Conservation (phyloP, 2,329 filamentous ascomycete genomes). For the Didymella pomorum region DNA sequence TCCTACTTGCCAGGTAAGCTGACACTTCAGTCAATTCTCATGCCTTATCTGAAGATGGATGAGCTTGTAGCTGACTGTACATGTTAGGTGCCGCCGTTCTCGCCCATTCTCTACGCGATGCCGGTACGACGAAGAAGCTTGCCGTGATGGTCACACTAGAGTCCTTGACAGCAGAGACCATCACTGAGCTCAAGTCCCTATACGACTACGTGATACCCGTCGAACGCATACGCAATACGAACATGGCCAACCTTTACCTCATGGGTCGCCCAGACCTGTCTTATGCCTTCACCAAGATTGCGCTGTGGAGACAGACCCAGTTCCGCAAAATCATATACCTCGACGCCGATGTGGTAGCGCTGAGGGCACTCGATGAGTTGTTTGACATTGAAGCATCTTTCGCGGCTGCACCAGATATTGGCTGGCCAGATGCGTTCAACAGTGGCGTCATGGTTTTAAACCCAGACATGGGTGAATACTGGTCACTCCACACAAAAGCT, state of each 20-base stretch:
- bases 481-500: conserved; percentile 83
- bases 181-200: conserved; percentile 80
- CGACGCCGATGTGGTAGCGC: conserved; percentile 90
- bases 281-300: conserved; percentile 95
- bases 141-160: conserved; percentile 85
- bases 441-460: conserved; percentile 93
- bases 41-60: background rate
- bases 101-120: conserved; percentile 92
- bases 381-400: conserved; percentile 71
- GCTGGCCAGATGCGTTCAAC: conserved; percentile 98
- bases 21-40: background rate
- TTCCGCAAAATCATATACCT: conserved; percentile 94
- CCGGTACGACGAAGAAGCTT: conserved; percentile 83
- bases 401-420: conserved; percentile 87
- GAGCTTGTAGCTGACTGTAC: conserved; percentile 1
- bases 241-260: conserved; percentile 82
- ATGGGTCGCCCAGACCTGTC: conserved; percentile 92
- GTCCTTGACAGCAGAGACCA: conserved; percentile 75
- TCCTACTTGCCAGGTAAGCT: conserved; percentile 84
- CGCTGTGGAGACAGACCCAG: conserved; percentile 88
- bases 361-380: conserved; percentile 90
- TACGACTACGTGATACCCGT: conserved; percentile 93
- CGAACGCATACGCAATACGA: conserved; percentile 76
- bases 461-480: conserved; percentile 87
- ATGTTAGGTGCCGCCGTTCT: conserved; percentile 84